Evolutionary conservation across 1,284 basidiomycete species (phyloP).

Genomic region (Neonothopanus nambi): DNA sequence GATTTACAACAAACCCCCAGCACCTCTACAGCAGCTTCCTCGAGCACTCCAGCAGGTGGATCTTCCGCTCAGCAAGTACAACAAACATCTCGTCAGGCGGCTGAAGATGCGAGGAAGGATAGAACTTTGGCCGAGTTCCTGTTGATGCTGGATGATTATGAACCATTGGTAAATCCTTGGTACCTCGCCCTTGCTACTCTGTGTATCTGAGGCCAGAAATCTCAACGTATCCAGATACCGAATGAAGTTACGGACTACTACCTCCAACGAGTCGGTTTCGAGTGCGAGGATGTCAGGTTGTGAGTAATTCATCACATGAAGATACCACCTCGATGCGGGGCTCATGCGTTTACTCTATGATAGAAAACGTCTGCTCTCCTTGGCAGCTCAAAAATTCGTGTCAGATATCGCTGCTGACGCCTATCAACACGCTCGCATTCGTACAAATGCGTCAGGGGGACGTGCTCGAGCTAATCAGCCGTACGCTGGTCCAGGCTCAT

Average conservation of each 20-base stretch:
- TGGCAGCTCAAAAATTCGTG: conserved; percentile 98
- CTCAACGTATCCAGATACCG: conserved; percentile 70
- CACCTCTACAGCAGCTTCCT: neutral
- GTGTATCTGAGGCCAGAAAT: conserved; percentile 4
- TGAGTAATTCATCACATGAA: conserved; percentile 39
- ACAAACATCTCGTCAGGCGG: conserved; percentile 59
- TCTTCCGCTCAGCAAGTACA: conserved; percentile 22
- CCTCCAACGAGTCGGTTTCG: conserved; percentile 94
- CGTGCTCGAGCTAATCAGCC: conserved; percentile 62
- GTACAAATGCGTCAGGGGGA: conserved; percentile 77
- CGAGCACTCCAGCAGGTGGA: conserved; percentile 28
- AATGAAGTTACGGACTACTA: conserved; percentile 99
- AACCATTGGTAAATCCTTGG: conserved; percentile 77
- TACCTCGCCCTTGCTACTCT: neutral
- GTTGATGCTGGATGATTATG: conserved; percentile 95
- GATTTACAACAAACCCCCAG: conserved; percentile 7
- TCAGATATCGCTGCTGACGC: conserved; percentile 97
- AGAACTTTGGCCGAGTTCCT: conserved; percentile 92
- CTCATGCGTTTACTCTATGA: neutral
- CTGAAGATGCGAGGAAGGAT: conserved; percentile 87
- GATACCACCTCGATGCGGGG: neutral
- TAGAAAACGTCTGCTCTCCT: conserved; percentile 91
- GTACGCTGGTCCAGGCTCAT: conserved; percentile 53
- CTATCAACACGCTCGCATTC: conserved; percentile 95
- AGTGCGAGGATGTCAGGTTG: conserved; percentile 92